Percentiles rank a stretch among this genome's conserved stretches.
These are phyloP conservation scores for Chamaecyparis obtusa DNA, from an alignment of 75 land plant species.

Conservation along the genomic window DNA sequence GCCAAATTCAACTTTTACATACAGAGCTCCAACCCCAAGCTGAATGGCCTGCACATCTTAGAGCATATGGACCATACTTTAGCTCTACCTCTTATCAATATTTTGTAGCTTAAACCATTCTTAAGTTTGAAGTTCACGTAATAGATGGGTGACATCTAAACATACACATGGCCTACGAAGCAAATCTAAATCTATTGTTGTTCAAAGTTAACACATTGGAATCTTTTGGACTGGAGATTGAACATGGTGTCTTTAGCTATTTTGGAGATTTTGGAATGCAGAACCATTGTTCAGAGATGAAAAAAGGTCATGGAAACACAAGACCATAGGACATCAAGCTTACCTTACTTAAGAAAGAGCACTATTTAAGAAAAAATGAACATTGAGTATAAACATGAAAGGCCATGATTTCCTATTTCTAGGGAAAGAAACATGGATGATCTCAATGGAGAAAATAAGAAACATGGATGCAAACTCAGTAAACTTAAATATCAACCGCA, in stretches of 20 bases:
- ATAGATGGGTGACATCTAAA: conserved; percentile 28
- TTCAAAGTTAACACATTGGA: conserved; percentile 54
- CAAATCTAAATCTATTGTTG: conserved; percentile 45
- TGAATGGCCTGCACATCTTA: conserved; percentile 3
- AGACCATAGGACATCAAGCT: conserved; percentile 58
- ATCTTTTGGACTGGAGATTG: conserved; percentile 58
- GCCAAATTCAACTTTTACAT: conserved; percentile 43
- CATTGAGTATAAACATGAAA: background rate
- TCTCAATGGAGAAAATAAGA: too few relatives aligned
- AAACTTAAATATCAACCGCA: too few relatives aligned
- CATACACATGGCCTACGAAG: conserved; percentile 47
- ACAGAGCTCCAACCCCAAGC: conserved; percentile 33
- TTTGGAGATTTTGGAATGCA: conserved; percentile 67
- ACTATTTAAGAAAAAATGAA: conserved; percentile 50
- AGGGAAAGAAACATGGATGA: background rate
- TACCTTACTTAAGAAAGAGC: conserved; percentile 55
- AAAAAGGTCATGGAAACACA: conserved; percentile 15
- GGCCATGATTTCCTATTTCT: background rate
- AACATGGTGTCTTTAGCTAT: conserved; percentile 71
- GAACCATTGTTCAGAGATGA: conserved; percentile 52
- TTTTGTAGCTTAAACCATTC: background rate
- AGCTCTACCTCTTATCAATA: background rate
- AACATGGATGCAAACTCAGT: too few relatives aligned
- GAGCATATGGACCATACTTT: conserved; percentile 4
- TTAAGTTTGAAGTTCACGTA: conserved; percentile 52